These are phyloP conservation scores for Cyberlindnera meyerae DNA, from an alignment of 805 yeast species.

Conservation along the genomic window DNA sequence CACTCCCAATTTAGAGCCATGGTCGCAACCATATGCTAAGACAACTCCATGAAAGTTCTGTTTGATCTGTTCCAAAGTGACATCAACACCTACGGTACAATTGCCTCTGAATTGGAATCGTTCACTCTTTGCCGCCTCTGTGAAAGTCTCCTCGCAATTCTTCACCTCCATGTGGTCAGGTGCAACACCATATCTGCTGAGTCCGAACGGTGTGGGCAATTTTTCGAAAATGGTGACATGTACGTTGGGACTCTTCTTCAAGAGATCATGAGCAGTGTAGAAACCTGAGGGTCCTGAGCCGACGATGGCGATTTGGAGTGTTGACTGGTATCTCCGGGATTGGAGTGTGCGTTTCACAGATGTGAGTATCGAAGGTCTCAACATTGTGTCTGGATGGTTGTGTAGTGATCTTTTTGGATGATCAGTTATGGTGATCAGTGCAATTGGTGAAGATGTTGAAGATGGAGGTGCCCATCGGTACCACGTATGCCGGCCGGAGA, in stretches of 20 bases:
- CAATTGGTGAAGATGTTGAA: too few species aligned
- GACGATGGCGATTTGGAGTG: constrained; percentile 42
- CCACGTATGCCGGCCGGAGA: too few species aligned
- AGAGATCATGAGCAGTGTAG: constrained; percentile 73
- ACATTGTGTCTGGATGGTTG: too few species aligned
- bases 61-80: constrained; percentile 45
- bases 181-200: constrained; percentile 93
- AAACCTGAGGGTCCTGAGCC: constrained; percentile 98
- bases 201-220: constrained; percentile 86
- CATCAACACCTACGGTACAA: constrained; percentile 58
- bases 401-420: too few species aligned
- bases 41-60: constrained; percentile 67
- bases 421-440: too few species aligned
- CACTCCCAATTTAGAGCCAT: constrained; percentile 44
- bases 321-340: constrained; percentile 7
- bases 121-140: constrained; percentile 32
- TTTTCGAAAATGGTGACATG: constrained; percentile 73
- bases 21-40: constrained; percentile 78
- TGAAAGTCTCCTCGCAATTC: constrained; percentile 67
- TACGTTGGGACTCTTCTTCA: constrained; percentile 39
- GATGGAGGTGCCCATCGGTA: too few species aligned
- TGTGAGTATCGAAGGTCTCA: neutral
- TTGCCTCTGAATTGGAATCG: constrained; percentile 66
- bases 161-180: constrained; percentile 99
- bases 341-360: neutral